Base-by-base conservation (phyloP, 768 basidiomycete genomes). In the Mycena vitilis region DNA sequence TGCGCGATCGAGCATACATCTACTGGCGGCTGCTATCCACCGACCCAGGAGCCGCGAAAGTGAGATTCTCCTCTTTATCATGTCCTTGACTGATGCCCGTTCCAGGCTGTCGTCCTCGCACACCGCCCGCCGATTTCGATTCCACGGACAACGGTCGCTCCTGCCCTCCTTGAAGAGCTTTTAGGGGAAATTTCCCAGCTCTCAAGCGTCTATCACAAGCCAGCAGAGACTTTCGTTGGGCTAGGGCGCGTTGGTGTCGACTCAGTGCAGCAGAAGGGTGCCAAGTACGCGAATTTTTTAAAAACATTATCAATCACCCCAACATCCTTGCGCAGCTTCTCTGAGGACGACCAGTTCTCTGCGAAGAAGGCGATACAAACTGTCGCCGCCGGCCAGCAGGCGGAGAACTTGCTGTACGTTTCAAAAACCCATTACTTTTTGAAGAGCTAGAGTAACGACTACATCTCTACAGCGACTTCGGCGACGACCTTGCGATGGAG, bases 131-230 rank as follows among this genome's bases (percentile, higher is more conserved):
- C 96, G 37, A 99, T 99, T 78, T 91, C 93, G 3, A 88, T 99
- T 60, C 94, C 96, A 0, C 90, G 93, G 63, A 97, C 95, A 44
- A 96, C 95, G 0, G 95, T 99, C 2, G 84, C 97, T 0, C 88
- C 95, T 1, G 94, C 89, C 0, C 81, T 99, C 16, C 82, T 99
- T 37, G 96, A 99, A 75, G 98, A 99, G 76, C 87, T 99, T 2
- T 80, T 99, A 0, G 89, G 92, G 25, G 98, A 99, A 78, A 87
- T 99, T 18, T 95, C 95, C 1, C 90, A 86, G 49, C 81, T 99
- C 23, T 95, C 96, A 6, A 96, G 95, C 75, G 95, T 98, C 2
- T 99, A 99, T 76, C 98, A 99, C 82, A 98, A 98, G 78, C 98
- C 98, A 0, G 91, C 91, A 38, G 95, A 95, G 76, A 98, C 98